Base-by-base conservation (phyloP, 257 asterid genomes). In the Primulina eburnea region DNA sequence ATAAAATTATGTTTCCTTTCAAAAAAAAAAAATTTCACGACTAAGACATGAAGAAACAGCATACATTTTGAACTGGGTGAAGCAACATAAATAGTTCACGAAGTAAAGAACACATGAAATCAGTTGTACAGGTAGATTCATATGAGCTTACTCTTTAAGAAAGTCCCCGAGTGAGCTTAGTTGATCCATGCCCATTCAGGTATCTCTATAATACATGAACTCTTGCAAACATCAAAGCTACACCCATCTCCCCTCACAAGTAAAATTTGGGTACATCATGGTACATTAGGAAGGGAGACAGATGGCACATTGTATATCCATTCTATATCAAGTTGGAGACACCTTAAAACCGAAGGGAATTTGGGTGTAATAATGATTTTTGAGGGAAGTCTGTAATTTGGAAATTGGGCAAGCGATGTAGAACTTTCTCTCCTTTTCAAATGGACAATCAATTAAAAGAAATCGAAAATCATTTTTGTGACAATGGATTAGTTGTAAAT, bases 21-120 rank as follows among this genome's bases (percentile, higher is more conserved):
- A n/a, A n/a, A n/a, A n/a, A n/a, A n/a, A n/a, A n/a, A n/a, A n/a
- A n/a, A n/a, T n/a, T 8, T 47, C 52, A 65, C 20, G 57, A 62
- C 9, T 26, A 62, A 65, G 71, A 37, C 65, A 47, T 16, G 37
- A 71, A 40, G 60, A 67, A 71, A 50, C 21, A n/a, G 69, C 58
- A 66, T 14, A 30, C 26, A 66, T 35, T 66, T 60, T 24, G 30
- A 68, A 59, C 55, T 55, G 64, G 3, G 21, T 40, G 37, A 24
- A 62, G 67, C 50, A 62, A 21, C 68, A 63, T 21, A 63, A 8
- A 55, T 53, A 34, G 18, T 12, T 71, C 33, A 47, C 8, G 62
- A 40, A 30, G 50, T 12, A 70, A 64, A 70, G 52, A 35, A 43
- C 50, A 1, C 50, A 9, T 9, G 50, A 38, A 8, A 8, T 38